These are phyloP conservation scores for Salvia splendens DNA, from an alignment of 257 asterid genomes.

Conservation along the genomic window DNA sequence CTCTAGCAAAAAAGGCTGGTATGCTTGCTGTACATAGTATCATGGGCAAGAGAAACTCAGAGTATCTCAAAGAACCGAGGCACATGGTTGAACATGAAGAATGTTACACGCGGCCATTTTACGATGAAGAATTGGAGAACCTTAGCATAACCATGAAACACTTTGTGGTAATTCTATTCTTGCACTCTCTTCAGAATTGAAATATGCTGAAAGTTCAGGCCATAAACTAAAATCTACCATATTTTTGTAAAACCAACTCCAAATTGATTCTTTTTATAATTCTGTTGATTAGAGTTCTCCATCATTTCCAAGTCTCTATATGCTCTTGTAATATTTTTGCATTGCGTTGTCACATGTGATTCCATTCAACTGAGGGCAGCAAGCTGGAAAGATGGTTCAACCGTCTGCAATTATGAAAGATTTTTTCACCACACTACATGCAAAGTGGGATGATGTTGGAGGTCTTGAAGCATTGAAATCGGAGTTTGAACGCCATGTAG, in stretches of 20 bases:
- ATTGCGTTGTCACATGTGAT: neutral
- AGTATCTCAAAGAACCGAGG: neutral
- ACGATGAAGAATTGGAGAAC: neutral
- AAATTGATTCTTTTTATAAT: neutral
- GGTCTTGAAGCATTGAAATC: neutral
- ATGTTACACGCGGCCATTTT: neutral
- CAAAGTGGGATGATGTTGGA: slow-evolving; percentile 13
- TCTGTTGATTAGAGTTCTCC: neutral
- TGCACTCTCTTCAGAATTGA: neutral
- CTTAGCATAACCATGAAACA: neutral
- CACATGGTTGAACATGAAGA: neutral
- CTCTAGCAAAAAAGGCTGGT: neutral
- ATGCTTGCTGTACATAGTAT: neutral
- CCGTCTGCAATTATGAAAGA: neutral
- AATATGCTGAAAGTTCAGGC: too few species aligned
- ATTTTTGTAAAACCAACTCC: neutral
- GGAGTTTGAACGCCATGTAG: slow-evolving; percentile 43
- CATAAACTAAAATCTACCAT: too few species aligned
- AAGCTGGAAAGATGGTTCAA: neutral
- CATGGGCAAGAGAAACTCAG: neutral
- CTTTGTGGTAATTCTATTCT: neutral
- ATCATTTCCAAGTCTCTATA: slow-evolving; percentile 8
- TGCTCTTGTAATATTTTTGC: too few species aligned
- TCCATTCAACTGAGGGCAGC: neutral
- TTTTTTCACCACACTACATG: neutral